Conservation (phyloP, 345 rosid genomes). For the Syzygium aqueum region DNA sequence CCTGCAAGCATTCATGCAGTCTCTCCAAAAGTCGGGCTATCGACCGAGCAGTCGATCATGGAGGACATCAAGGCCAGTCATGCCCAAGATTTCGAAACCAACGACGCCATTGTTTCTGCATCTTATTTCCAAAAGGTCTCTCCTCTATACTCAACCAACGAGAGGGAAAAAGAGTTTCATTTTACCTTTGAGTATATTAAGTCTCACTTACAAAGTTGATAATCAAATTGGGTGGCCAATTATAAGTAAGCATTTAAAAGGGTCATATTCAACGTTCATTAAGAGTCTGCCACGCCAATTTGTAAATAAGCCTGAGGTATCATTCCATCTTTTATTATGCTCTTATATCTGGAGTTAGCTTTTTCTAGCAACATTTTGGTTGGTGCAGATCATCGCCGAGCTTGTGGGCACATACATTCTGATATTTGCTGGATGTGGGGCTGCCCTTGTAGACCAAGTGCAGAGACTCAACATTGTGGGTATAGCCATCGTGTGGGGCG, state of each 20-base stretch:
- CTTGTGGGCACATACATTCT: conserved; percentile 35
- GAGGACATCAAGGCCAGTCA: not conserved
- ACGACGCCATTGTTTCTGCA: conserved; percentile 2
- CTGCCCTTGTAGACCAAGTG: conserved; percentile 20
- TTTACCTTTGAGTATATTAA: not conserved
- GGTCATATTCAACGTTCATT: not conserved
- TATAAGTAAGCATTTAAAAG: not conserved
- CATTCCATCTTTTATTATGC: not conserved
- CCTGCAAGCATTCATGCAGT: conserved; percentile 1
- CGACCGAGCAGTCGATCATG: not conserved
- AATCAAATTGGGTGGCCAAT: not conserved
- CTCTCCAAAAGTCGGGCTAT: conserved; percentile 6
- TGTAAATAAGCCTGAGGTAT: not conserved
- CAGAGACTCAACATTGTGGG: conserved; percentile 27
- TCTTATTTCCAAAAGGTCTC: conserved; percentile 19
- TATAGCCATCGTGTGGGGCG: conserved; percentile 37
- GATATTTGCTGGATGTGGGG: conserved; percentile 29
- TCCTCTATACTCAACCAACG: not conserved
- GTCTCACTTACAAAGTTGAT: not conserved
- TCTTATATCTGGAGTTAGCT: not conserved
- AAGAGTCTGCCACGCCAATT: not conserved
- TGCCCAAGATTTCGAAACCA: not conserved
- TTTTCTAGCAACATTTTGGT: not conserved
- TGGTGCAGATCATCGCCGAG: conserved; percentile 31
- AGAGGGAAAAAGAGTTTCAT: not conserved